A percentile compares a stretch with the other conserved stretches of the same genome.
Conservation (phyloP, 148 eudicot species). For the Chenopodium berlandieri region DNA sequence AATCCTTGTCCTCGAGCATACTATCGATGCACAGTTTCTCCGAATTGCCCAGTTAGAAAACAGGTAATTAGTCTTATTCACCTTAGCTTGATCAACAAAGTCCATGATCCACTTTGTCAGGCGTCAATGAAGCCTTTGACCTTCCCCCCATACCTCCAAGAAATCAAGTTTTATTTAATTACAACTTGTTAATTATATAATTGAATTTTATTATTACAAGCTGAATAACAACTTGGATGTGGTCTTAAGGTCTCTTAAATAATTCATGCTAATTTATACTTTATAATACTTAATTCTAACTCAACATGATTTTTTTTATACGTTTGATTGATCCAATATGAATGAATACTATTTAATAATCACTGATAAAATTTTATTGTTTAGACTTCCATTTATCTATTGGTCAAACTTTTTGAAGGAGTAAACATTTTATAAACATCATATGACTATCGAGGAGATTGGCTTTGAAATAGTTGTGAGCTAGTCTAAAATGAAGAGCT, state of each 20-base stretch:
- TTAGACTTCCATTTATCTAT: neutral
- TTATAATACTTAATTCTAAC: too few relatives aligned
- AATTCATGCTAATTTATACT: neutral
- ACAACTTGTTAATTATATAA: neutral
- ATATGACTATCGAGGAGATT: neutral
- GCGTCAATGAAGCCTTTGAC: constrained; percentile 12
- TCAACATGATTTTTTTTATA: too few relatives aligned
- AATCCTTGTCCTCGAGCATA: constrained; percentile 64
- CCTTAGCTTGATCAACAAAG: neutral
- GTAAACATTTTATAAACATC: neutral
- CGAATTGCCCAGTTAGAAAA: constrained; percentile 56
- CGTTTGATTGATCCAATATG: neutral
- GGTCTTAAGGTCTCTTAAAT: neutral
- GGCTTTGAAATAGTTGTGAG: neutral
- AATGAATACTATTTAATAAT: neutral
- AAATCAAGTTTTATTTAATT: neutral
- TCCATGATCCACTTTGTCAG: constrained; percentile 15
- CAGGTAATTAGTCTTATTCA: constrained; percentile 30
- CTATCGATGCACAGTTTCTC: constrained; percentile 51
- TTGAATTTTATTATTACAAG: neutral
- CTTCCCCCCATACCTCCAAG: neutral
- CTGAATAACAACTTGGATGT: neutral
- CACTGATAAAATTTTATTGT: neutral
- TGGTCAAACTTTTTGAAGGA: neutral
- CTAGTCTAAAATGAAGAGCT: neutral